phyloP scores from a whole-genome alignment of 257 asterid species.

The Nicotiana tomentosiformis region DNA sequence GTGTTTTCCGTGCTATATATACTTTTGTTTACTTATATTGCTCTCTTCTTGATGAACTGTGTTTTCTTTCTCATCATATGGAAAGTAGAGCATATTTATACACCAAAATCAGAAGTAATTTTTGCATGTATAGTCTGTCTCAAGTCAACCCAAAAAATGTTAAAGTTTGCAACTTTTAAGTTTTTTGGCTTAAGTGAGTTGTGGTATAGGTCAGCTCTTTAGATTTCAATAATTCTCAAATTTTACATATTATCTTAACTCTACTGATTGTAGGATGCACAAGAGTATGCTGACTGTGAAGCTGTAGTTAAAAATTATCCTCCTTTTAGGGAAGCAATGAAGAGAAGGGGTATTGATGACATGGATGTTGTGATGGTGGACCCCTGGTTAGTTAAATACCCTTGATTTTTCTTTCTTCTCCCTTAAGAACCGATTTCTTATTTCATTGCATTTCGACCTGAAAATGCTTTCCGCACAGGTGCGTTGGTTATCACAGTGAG shows the following conservation, averaged over 20 bases:
- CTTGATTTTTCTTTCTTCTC: not conserved
- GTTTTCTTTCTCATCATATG: not conserved
- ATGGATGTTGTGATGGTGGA: slow-evolving; percentile 99
- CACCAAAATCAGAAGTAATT: not conserved
- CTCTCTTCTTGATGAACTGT: not conserved
- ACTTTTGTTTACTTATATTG: not conserved
- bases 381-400: slow-evolving; percentile 61
- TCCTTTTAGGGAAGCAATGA: slow-evolving; percentile 94
- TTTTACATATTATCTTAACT: not conserved
- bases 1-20: not conserved
- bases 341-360: slow-evolving; percentile 96
- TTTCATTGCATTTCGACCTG: not conserved
- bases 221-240: not conserved
- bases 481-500: slow-evolving; percentile 86
- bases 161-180: not conserved
- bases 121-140: not conserved
- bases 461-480: slow-evolving; percentile 45
- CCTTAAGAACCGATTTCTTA: not conserved
- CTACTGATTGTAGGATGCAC: slow-evolving; percentile 65
- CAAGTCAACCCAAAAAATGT: not conserved
- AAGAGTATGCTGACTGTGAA: slow-evolving; percentile 98
- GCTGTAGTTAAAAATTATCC: slow-evolving; percentile 85
- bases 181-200: not conserved
- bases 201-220: not conserved
- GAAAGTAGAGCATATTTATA: not conserved